These are phyloP conservation scores for Pseudogymnoascus sp. DNA, from an alignment of 2,329 filamentous ascomycete species.

Conservation along the genomic window DNA sequence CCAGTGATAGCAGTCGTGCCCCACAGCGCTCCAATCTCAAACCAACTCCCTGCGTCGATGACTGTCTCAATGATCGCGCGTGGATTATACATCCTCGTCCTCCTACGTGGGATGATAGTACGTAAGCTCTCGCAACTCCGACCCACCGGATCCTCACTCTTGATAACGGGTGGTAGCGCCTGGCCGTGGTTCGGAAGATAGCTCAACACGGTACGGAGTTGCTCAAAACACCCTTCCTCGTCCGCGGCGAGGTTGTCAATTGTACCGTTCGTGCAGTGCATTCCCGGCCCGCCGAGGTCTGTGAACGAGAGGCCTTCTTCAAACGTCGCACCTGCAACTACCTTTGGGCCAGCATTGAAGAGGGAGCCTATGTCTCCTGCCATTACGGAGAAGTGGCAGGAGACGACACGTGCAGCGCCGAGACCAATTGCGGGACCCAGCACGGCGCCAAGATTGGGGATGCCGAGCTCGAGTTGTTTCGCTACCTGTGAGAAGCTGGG, in stretches of 20 bases:
- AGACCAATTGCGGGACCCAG: slow-evolving; percentile 57
- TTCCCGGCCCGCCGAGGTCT: slow-evolving; percentile 51
- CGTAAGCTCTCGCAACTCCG: slow-evolving; percentile 43
- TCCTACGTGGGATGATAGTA: slow-evolving; percentile 48
- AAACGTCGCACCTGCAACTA: slow-evolving; percentile 55
- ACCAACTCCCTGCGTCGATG: slow-evolving; percentile 49
- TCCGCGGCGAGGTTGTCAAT: slow-evolving; percentile 56
- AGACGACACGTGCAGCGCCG: slow-evolving; percentile 52
- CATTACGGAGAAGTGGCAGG: slow-evolving; percentile 60
- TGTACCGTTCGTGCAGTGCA: slow-evolving; percentile 59
- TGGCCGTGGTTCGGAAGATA: slow-evolving; percentile 52
- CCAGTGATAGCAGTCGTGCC: slow-evolving; percentile 54
- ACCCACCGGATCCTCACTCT: slow-evolving; percentile 41
- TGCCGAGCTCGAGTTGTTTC: slow-evolving; percentile 52
- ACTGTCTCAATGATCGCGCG: slow-evolving; percentile 49
- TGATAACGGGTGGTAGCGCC: slow-evolving; percentile 43
- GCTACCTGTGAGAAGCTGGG: slow-evolving; percentile 45
- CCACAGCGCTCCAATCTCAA: slow-evolving; percentile 58
- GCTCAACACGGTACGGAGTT: slow-evolving; percentile 47
- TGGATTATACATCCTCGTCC: slow-evolving; percentile 53
- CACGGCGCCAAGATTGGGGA: slow-evolving; percentile 57
- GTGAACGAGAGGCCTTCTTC: slow-evolving; percentile 53
- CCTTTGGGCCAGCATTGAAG: slow-evolving; percentile 57
- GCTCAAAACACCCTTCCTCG: slow-evolving; percentile 54
- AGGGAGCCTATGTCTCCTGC: slow-evolving; percentile 52